phyloP scores from a whole-genome alignment of 345 rosid species.

The Salix viminalis region DNA sequence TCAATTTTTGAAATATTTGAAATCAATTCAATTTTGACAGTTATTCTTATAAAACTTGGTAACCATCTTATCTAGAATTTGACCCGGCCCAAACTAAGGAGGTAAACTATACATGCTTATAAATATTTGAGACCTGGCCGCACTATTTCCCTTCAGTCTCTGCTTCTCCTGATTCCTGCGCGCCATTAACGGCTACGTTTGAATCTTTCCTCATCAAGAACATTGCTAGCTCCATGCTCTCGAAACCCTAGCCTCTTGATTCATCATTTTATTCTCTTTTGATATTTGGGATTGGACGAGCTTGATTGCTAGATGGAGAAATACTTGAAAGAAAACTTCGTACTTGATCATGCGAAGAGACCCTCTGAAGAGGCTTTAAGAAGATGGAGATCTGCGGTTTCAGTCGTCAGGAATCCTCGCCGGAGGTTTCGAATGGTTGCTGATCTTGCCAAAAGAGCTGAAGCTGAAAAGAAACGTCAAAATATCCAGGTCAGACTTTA shows the following conservation, averaged over 20 bases:
- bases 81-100: too few species aligned
- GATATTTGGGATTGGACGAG: neutral
- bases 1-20: too few species aligned
- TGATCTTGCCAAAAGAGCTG: conserved; percentile 29
- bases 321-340: conserved; percentile 31
- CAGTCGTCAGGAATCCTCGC: conserved; percentile 32
- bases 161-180: neutral
- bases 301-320: conserved; percentile 11
- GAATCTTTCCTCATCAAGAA: neutral
- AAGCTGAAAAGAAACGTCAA: conserved; percentile 21
- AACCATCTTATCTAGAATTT: too few species aligned
- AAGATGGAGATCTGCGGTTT: conserved; percentile 29
- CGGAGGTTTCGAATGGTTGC: conserved; percentile 33
- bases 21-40: too few species aligned
- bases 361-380: conserved; percentile 25
- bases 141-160: neutral
- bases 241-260: neutral
- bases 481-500: conserved; percentile 15
- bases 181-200: neutral
- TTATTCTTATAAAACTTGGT: too few species aligned
- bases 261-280: neutral
- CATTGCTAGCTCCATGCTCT: neutral
- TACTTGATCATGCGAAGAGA: conserved; percentile 16
- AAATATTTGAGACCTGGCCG: neutral
- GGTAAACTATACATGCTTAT: too few species aligned